Conservation (phyloP, 1,284 basidiomycete genomes). For the Sphagnurus paluster region DNA sequence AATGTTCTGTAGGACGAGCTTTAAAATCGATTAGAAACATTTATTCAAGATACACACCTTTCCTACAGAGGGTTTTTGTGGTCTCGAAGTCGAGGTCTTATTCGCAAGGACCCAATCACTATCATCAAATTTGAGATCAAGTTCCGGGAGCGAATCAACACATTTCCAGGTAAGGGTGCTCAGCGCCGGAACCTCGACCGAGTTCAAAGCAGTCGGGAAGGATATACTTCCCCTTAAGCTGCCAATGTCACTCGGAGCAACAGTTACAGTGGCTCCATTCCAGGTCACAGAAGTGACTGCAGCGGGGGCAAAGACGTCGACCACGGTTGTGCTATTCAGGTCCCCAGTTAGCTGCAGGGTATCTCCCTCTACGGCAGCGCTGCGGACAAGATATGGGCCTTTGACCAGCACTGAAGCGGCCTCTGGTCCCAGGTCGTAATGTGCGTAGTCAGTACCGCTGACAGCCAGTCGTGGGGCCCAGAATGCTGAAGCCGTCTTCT, state of each 20-base stretch:
- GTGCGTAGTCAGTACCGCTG: conserved; percentile 21
- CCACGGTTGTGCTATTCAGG: conserved; percentile 39
- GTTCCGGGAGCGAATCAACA: conserved; percentile 44
- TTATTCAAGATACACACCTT: conserved; percentile 27
- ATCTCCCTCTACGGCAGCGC: conserved; percentile 32
- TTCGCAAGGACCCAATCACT: conserved; percentile 41
- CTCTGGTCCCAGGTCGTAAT: conserved; percentile 32
- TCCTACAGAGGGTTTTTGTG: conserved; percentile 39
- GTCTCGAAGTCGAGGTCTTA: conserved; percentile 41
- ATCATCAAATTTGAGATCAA: conserved; percentile 37
- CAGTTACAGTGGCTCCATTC: conserved; percentile 38
- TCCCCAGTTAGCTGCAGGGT: conserved; percentile 41
- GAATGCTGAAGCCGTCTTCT: conserved; percentile 40
- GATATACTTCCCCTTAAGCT: conserved; percentile 28
- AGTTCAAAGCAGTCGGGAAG: conserved; percentile 24
- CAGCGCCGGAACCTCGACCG: conserved; percentile 32
- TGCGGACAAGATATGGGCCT: conserved; percentile 50
- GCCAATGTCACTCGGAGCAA: conserved; percentile 26
- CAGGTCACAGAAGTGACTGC: conserved; percentile 38
- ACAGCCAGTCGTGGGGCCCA: conserved; percentile 35
- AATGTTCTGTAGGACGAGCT: conserved; percentile 24
- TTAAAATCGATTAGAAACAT: not conserved
- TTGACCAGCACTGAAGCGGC: conserved; percentile 38
- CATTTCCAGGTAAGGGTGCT: conserved; percentile 38
- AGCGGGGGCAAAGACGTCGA: conserved; percentile 39